A percentile compares a stretch with the other conserved stretches of the same genome.
phyloP scores from a whole-genome alignment of 306 rosid genomes.

The Cucurbita pepo region DNA sequence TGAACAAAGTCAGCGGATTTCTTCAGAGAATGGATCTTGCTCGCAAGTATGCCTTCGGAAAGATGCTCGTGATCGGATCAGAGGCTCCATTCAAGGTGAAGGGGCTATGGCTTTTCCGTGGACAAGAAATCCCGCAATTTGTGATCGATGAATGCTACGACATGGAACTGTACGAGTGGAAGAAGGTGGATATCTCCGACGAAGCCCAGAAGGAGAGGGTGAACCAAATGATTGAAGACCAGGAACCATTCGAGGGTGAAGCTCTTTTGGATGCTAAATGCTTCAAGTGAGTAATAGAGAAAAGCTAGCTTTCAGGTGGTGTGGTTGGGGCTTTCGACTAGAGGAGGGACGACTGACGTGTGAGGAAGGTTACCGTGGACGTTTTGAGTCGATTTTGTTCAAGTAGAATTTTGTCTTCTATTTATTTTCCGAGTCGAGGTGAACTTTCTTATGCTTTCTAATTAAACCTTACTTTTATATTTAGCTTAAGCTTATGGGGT shows the following conservation, averaged over 20 bases:
- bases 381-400: neutral
- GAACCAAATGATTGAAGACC: slow-evolving; percentile 69
- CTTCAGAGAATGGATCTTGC: slow-evolving; percentile 86
- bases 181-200: slow-evolving; percentile 53
- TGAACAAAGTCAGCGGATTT: slow-evolving; percentile 76
- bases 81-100: slow-evolving; percentile 70
- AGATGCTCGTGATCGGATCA: slow-evolving; percentile 75
- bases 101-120: slow-evolving; percentile 93
- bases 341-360: neutral
- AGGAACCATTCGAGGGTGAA: slow-evolving; percentile 75
- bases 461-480: neutral
- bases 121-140: slow-evolving; percentile 60
- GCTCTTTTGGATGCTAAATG: slow-evolving; percentile 73
- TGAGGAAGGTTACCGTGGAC: neutral
- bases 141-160: slow-evolving; percentile 75
- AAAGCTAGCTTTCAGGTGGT: slow-evolving; percentile 3
- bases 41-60: slow-evolving; percentile 77
- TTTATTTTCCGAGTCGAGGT: neutral
- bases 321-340: neutral
- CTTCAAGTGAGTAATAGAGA: slow-evolving; percentile 38
- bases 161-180: slow-evolving; percentile 86
- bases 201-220: slow-evolving; percentile 72
- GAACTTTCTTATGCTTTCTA: neutral
- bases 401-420: neutral
- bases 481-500: neutral